Conservation (phyloP, 257 asterid genomes). For the Echium plantagineum region DNA sequence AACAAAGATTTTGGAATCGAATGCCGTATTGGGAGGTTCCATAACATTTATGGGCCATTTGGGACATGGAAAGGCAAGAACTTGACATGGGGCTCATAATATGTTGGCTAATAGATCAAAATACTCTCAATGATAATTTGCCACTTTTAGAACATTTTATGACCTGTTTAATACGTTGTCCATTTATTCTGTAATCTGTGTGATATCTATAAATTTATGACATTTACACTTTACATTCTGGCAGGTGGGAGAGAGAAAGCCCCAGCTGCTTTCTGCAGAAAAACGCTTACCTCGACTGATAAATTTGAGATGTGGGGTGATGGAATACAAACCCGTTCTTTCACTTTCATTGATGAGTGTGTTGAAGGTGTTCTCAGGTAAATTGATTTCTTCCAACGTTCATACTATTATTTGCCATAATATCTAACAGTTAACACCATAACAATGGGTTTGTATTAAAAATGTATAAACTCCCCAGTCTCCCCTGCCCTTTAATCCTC, state of each 20-base stretch:
- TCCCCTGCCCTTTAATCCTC: no score
- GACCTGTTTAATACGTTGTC: background rate
- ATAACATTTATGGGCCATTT: constrained; percentile 72
- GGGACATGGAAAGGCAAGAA: constrained; percentile 72
- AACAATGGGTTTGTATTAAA: no score
- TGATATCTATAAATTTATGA: no score
- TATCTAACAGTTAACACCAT: no score
- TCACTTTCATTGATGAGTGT: constrained; percentile 80
- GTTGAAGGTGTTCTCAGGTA: constrained; percentile 86
- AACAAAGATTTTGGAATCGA: constrained; percentile 84
- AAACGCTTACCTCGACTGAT: constrained; percentile 54
- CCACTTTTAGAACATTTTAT: no score
- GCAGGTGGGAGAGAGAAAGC: constrained; percentile 88
- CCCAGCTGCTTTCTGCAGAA: constrained; percentile 86
- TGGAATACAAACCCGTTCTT: constrained; percentile 80
- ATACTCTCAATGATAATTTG: no score
- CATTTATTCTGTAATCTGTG: no score
- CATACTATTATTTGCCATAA: no score
- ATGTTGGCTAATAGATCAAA: no score
- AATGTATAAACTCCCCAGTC: no score
- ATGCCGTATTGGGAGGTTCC: constrained; percentile 78
- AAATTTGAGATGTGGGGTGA: constrained; percentile 95
- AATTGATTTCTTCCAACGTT: background rate
- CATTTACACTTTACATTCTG: no score
- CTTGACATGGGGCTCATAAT: no score